phyloP scores from a whole-genome alignment of 2,329 filamentous ascomycete genomes.

The Arthrinium puccinioides region DNA sequence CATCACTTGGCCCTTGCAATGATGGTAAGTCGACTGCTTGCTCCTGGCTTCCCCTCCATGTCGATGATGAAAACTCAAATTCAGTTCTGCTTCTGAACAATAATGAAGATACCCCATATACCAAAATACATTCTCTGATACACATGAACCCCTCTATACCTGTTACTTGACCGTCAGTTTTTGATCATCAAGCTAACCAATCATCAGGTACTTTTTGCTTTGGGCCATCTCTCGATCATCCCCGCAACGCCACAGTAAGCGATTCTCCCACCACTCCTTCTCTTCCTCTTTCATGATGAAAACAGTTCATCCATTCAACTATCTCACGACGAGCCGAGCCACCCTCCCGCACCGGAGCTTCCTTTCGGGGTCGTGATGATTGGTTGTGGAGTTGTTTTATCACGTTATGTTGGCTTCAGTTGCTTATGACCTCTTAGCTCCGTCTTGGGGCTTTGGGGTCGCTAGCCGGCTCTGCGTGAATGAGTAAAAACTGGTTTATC shows the following conservation, averaged over 20 bases:
- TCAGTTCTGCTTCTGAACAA: slow-evolving; percentile 73
- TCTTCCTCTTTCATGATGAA: slow-evolving; percentile 40
- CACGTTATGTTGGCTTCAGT: slow-evolving; percentile 56
- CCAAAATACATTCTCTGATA: slow-evolving; percentile 55
- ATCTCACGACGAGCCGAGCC: slow-evolving; percentile 59
- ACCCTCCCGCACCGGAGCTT: slow-evolving; percentile 65
- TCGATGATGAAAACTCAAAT: slow-evolving; percentile 56
- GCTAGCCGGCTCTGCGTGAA: slow-evolving; percentile 53
- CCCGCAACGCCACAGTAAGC: neutral
- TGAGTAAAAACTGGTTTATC: slow-evolving; percentile 67
- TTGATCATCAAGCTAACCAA: neutral
- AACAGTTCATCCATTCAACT: slow-evolving; percentile 73
- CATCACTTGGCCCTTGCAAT: no score
- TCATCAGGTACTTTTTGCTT: neutral
- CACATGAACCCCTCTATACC: no score
- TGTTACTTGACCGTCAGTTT: no score
- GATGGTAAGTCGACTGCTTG: no score
- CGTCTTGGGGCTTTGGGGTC: slow-evolving; percentile 49
- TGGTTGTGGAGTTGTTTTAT: slow-evolving; percentile 65
- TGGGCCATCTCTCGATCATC: neutral
- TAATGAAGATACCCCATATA: slow-evolving; percentile 57
- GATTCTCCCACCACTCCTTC: neutral
- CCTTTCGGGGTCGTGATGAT: slow-evolving; percentile 48
- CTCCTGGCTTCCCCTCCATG: neutral
- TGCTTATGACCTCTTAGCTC: slow-evolving; percentile 37